Evolutionary conservation across 2,329 filamentous ascomycete species (phyloP), one percentile per base, ranked within the genome.

Genomic region (Allantophomopsis cytisporea): DNA sequence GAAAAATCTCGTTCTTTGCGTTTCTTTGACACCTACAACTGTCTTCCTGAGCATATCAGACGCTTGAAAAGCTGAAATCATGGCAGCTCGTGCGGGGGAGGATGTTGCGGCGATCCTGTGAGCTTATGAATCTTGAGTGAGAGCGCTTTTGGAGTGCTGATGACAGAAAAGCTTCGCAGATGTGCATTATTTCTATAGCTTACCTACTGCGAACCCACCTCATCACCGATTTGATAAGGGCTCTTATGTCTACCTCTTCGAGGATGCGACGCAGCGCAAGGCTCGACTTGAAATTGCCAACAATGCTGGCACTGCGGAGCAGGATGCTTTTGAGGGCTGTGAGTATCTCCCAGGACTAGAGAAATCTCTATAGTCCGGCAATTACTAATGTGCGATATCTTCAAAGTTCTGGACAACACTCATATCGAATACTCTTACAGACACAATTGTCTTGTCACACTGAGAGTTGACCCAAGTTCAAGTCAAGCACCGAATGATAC

Each of bases 191-290:
- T 86, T 77, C 59, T 85, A 87, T 60, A 70, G 72, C 18, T 69
- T 76, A n/a, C 76, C 79, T 2, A 67, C 68, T 5, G 65, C 69
- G 41, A 76, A 70, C 41, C 82, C 83, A 21, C 74, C 69, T n/a
- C 83, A 88, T 57, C 80, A 88, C 58, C 76, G 83, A 38, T 88
- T 89, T 57, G 79, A 85, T 58, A 83, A 82, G 56, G 73, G 77
- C 36, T 87, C 81, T 7, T 88, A 88, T 56, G 71, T 88, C 41
- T 88, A 88, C 54, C 64, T 88, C 5, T 87, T 85, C 56, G 80
- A 87, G 57, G 81, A 84, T 54, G 71, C 80, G 11, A 65, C 65
- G 44, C 72, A 79, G 48, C 68, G 75, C 44, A 69, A 74, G 43
- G 80, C 80, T 46, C 78, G 83, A 48, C 63, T 88, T 46, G 83